phyloP scores from a whole-genome alignment of 805 yeast genomes.

The Starmerella davenportii region DNA sequence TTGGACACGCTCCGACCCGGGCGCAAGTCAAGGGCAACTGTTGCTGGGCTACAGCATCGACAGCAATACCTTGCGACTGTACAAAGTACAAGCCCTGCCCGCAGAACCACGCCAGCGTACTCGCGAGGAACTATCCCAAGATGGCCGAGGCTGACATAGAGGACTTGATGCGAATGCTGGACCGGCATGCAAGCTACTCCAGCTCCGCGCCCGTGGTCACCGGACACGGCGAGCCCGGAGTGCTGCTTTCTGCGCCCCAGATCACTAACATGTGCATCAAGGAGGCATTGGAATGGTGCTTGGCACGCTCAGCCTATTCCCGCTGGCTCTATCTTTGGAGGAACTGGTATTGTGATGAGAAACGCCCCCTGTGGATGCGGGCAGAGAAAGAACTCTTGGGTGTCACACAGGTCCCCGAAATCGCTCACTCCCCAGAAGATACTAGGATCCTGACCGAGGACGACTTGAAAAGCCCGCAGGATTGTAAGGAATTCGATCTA shows the following conservation, averaged over 20 bases:
- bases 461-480: too few species aligned
- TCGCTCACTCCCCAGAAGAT: too few species aligned
- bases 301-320: neutral
- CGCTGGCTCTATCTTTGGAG: neutral
- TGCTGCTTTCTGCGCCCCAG: too few species aligned
- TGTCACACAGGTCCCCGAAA: too few species aligned
- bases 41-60: neutral
- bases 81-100: neutral
- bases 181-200: too few species aligned
- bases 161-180: neutral
- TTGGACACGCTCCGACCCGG: neutral
- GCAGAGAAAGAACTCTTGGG: too few species aligned
- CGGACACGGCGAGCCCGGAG: too few species aligned
- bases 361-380: neutral
- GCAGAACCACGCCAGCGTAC: neutral
- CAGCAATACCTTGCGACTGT: neutral
- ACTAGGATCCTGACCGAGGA: too few species aligned
- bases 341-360: neutral
- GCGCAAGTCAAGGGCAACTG: neutral
- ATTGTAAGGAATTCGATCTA: too few species aligned
- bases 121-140: neutral
- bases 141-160: neutral
- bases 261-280: neutral
- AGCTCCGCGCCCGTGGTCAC: too few species aligned
- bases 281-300: neutral